phyloP scores from a whole-genome alignment of 1,284 basidiomycete species.

The Cryptococcus sp. region DNA sequence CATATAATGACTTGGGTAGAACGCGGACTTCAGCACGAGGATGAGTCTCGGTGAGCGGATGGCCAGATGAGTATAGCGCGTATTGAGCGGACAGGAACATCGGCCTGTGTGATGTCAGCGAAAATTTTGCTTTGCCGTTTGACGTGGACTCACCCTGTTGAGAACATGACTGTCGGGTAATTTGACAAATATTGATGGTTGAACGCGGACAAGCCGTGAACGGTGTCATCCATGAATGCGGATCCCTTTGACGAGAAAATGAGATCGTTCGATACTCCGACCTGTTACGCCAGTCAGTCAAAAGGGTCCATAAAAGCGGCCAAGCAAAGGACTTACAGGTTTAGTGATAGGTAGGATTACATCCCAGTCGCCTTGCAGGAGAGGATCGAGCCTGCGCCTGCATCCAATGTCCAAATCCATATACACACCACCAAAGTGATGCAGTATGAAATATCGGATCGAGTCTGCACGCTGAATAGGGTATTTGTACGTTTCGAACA shows the following conservation, averaged over 20 bases:
- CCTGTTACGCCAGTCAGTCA: conserved; percentile 16
- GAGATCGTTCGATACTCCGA: conserved; percentile 95
- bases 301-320: background rate
- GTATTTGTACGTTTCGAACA: conserved; percentile 90
- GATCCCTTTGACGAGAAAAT: conserved; percentile 86
- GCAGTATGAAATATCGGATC: conserved; percentile 96
- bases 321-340: conserved; percentile 58
- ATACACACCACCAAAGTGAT: conserved; percentile 94
- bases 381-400: conserved; percentile 80
- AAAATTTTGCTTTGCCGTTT: background rate
- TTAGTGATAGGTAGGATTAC: conserved; percentile 93
- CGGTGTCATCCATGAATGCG: conserved; percentile 88
- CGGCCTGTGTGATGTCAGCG: conserved; percentile 52
- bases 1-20: conserved; percentile 89
- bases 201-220: conserved; percentile 88
- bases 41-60: conserved; percentile 60
- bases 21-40: conserved; percentile 76
- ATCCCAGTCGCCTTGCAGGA: conserved; percentile 72
- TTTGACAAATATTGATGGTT: conserved; percentile 91
- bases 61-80: conserved; percentile 73
- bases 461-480: conserved; percentile 95
- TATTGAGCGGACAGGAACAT: conserved; percentile 90
- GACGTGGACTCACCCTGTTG: conserved; percentile 65
- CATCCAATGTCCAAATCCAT: conserved; percentile 98
- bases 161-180: conserved; percentile 99